Evolutionary conservation across 768 basidiomycete species (phyloP), one percentile per base, ranked within the genome.

Genomic region (Mycena pura): DNA sequence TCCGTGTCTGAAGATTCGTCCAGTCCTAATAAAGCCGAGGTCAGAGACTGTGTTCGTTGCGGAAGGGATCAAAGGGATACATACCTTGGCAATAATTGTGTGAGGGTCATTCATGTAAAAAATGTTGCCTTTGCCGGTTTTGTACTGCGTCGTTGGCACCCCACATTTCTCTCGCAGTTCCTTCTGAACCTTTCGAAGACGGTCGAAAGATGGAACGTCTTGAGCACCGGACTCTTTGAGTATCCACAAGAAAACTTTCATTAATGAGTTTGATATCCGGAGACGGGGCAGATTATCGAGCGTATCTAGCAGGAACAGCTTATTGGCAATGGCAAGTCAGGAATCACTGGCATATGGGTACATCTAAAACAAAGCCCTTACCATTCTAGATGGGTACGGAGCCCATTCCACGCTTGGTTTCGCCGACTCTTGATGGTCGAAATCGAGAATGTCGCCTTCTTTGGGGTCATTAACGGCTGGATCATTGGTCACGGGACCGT

Each of bases 11-110:
- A 7, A 73, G 72, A 55, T 74, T 76, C 8, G 67, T 45, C 72
- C 71, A 76, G 53, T 76, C 73, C 74, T 78, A 17, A 36, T 9
- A 17, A 36, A 36, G 17, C 41, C 10, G 10, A 36, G 62, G 52
- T 55, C n/a, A 59, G 34, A 62, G 9, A 36, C 17, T 36, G 9
- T 36, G 9, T 9, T 36, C 34, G 9, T 36, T 17, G 17, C 34
- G 34, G 9, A 9, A 9, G 34, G 34, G 9, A 36, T 9, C 17
- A 36, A 9, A 17, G 11, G 15, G 3, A 22, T 9, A 43, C 10
- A 1, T 27, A 46, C 45, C 25, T 46, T 46, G 7, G 45, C 45
- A 46, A 46, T 17, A 8, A 46, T 17, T 11, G 45, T 46, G 6
- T 27, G 45, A 28, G 45, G 45, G 29, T 46, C 45, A 19, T 46